Conservation (phyloP, 331 rosid species). For the Phaseolus coccineus region DNA sequence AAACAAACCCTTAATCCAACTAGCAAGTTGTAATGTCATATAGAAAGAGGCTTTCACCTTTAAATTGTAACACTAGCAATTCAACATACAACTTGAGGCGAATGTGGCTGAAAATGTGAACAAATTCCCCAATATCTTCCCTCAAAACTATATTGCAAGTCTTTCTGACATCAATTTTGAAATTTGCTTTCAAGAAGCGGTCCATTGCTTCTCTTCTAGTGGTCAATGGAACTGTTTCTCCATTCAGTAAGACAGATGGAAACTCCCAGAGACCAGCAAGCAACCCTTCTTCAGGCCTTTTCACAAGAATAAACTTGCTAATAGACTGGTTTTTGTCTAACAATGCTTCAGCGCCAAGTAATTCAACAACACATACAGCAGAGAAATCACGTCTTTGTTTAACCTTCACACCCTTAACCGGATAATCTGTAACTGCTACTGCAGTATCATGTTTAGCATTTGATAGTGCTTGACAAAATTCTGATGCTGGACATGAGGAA, state of each 20-base stretch:
- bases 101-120: slow-evolving; percentile 89
- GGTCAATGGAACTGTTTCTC: slow-evolving; percentile 55
- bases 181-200: slow-evolving; percentile 53
- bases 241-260: slow-evolving; percentile 76
- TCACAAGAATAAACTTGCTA: slow-evolving; percentile 78
- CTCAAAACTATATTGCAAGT: slow-evolving; percentile 58
- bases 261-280: slow-evolving; percentile 99
- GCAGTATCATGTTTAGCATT: slow-evolving; percentile 58
- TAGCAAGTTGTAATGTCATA: slow-evolving; percentile 38
- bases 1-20: not conserved
- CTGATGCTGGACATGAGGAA: slow-evolving; percentile 77
- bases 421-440: slow-evolving; percentile 82
- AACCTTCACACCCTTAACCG: slow-evolving; percentile 63
- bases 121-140: slow-evolving; percentile 85
- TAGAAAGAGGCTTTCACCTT: slow-evolving; percentile 63
- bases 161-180: slow-evolving; percentile 64
- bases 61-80: slow-evolving; percentile 59
- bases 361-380: slow-evolving; percentile 86
- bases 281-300: slow-evolving; percentile 90
- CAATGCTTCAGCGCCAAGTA: slow-evolving; percentile 57
- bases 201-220: slow-evolving; percentile 65
- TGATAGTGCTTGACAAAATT: slow-evolving; percentile 71
- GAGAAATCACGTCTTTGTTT: slow-evolving; percentile 77
- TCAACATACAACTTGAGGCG: slow-evolving; percentile 90
- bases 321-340: slow-evolving; percentile 41